Evolutionary conservation across 2,329 filamentous ascomycete species (phyloP).

Genomic region (Colletotrichum sp.): DNA sequence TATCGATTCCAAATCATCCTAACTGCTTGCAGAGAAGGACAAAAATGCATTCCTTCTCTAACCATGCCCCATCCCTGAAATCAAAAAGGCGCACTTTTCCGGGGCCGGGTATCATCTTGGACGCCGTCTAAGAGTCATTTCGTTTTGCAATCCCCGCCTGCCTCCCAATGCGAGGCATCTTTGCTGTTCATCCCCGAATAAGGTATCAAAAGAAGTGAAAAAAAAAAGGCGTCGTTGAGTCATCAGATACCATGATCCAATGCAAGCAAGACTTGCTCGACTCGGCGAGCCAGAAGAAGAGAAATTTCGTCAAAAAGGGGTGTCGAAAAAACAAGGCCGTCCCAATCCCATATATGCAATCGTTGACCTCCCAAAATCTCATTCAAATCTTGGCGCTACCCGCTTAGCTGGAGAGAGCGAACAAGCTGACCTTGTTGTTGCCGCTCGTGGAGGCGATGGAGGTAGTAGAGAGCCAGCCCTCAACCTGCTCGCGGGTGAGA

Average conservation of each 20-base stretch:
- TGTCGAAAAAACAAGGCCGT: not conserved
- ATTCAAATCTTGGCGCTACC: not conserved
- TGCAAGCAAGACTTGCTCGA: not conserved
- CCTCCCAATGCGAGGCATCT: not conserved
- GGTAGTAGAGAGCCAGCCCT: conserved; percentile 31
- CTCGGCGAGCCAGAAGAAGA: not conserved
- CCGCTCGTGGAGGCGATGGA: not conserved
- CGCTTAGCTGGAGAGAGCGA: conserved; percentile 14
- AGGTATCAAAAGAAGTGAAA: conserved; percentile 6
- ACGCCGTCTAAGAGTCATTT: conserved; percentile 12
- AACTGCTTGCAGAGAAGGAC: not conserved
- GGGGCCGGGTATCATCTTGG: conserved; percentile 12
- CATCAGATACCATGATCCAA: conserved; percentile 9
- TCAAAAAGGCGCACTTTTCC: conserved; percentile 7
- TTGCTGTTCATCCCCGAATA: not conserved
- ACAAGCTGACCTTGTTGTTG: conserved; percentile 19
- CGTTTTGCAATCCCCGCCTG: not conserved
- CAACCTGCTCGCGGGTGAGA: conserved; percentile 42
- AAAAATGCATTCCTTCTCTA: not conserved
- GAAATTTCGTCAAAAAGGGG: not conserved
- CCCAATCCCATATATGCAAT: conserved; percentile 3
- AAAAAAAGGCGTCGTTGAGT: not conserved
- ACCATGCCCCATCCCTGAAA: not conserved
- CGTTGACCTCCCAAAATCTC: not conserved
- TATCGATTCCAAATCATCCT: not conserved